Conservation (phyloP, 2,329 filamentous ascomycete genomes). For the Diaporthe citrichinensis region DNA sequence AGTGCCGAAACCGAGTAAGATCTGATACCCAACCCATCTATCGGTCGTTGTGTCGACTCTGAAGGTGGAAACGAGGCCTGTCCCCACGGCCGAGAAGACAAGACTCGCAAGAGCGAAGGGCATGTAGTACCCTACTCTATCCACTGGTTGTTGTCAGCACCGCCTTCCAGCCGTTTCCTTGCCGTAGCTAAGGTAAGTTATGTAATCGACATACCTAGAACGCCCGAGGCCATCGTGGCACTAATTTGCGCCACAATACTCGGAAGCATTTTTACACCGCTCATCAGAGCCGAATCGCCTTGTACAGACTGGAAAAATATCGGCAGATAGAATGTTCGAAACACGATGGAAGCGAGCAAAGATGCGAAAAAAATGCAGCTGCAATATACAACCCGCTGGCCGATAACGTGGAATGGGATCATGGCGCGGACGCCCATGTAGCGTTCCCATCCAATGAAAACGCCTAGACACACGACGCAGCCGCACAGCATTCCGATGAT, state of each 20-base stretch:
- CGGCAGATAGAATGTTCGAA: constrained; percentile 3
- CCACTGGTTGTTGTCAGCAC: background rate
- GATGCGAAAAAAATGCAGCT: background rate
- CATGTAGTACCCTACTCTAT: background rate
- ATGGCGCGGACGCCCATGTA: constrained; percentile 7
- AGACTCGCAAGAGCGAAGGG: background rate
- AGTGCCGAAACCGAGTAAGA: constrained; percentile 12
- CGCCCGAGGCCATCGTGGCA: background rate
- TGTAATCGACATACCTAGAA: background rate
- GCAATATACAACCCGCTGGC: background rate
- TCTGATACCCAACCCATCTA: constrained; percentile 21
- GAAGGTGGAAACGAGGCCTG: constrained; percentile 9
- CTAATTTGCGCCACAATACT: constrained; percentile 7
- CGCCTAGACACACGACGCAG: background rate
- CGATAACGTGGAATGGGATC: constrained; percentile 3
- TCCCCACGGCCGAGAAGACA: background rate
- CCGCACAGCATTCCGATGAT: constrained; percentile 18
- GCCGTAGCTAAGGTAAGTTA: background rate
- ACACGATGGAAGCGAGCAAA: background rate
- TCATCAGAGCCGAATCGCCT: background rate
- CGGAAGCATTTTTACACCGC: constrained; percentile 9
- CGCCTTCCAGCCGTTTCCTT: background rate
- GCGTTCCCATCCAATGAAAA: constrained; percentile 17
- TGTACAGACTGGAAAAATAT: background rate
- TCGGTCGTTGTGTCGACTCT: background rate